phyloP scores from a whole-genome alignment of 2,329 filamentous ascomycete genomes.

The Erysiphe pisi region DNA sequence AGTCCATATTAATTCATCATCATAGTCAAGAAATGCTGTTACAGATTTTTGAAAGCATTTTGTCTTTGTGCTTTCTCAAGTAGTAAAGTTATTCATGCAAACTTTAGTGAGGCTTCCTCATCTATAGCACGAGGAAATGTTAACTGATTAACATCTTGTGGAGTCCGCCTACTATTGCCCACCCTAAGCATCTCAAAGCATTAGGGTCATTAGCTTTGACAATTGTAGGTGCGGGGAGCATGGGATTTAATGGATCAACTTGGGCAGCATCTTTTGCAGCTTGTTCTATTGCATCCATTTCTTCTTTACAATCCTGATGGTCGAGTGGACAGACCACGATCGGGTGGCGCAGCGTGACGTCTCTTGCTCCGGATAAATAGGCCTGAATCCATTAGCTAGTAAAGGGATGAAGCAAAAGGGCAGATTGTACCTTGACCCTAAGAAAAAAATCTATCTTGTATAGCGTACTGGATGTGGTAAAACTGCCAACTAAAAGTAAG shows the following conservation, averaged over 20 bases:
- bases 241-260: slow-evolving; percentile 79
- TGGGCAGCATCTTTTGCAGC: slow-evolving; percentile 84
- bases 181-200: slow-evolving; percentile 49
- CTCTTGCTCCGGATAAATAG: slow-evolving; percentile 72
- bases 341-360: slow-evolving; percentile 78
- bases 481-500: slow-evolving; percentile 75
- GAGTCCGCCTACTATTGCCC: slow-evolving; percentile 53
- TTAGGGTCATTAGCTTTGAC: slow-evolving; percentile 65
- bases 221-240: slow-evolving; percentile 78
- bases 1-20: too few relatives aligned
- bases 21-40: too few relatives aligned
- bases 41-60: too few relatives aligned
- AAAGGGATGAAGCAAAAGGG: not conserved
- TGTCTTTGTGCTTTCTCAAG: too few relatives aligned
- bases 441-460: slow-evolving; percentile 99
- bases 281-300: slow-evolving; percentile 97
- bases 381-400: slow-evolving; percentile 47
- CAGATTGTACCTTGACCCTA: slow-evolving; percentile 66
- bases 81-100: too few relatives aligned
- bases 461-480: slow-evolving; percentile 83
- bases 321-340: slow-evolving; percentile 96
- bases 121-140: slow-evolving; percentile 30
- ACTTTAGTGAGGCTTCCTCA: too few relatives aligned
- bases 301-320: slow-evolving; percentile 89
- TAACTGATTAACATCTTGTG: slow-evolving; percentile 58